These are phyloP conservation scores for Candida yuanshanica DNA, from an alignment of 805 yeast species.

Conservation along the genomic window DNA sequence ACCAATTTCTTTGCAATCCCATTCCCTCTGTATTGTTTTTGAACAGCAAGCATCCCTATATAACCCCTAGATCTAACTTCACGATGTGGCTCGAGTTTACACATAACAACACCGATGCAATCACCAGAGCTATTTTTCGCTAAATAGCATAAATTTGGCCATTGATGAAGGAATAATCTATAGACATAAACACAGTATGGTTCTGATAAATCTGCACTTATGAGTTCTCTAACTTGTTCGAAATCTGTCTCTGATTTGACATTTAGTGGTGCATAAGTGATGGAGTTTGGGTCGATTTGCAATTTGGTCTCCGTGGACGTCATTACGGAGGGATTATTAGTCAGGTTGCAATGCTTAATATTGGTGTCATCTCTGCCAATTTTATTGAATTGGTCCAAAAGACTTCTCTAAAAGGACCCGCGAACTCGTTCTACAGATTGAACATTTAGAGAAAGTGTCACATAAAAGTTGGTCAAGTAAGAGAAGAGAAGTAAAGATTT, in stretches of 20 bases:
- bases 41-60: constrained; percentile 93
- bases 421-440: not conserved
- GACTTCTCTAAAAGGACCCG: not conserved
- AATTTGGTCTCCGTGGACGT: not conserved
- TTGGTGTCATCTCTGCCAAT: no score
- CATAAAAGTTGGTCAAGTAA: not conserved
- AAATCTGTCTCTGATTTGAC: constrained; percentile 35
- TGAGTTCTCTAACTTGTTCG: constrained; percentile 45
- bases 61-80: constrained; percentile 76
- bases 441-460: not conserved
- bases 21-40: constrained; percentile 58
- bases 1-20: constrained; percentile 82
- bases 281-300: not conserved
- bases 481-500: not conserved
- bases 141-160: constrained; percentile 81
- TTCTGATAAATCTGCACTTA: constrained; percentile 75
- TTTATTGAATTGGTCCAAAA: no score
- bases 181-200: constrained; percentile 94
- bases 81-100: constrained; percentile 76
- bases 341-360: no score
- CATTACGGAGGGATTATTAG: no score
- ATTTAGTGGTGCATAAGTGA: not conserved
- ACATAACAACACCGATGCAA: constrained; percentile 79
- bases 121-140: constrained; percentile 39
- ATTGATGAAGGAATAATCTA: constrained; percentile 79